phyloP scores from a whole-genome alignment of 495 filamentous ascomycete species.

The Talaromyces nanjingensis region DNA sequence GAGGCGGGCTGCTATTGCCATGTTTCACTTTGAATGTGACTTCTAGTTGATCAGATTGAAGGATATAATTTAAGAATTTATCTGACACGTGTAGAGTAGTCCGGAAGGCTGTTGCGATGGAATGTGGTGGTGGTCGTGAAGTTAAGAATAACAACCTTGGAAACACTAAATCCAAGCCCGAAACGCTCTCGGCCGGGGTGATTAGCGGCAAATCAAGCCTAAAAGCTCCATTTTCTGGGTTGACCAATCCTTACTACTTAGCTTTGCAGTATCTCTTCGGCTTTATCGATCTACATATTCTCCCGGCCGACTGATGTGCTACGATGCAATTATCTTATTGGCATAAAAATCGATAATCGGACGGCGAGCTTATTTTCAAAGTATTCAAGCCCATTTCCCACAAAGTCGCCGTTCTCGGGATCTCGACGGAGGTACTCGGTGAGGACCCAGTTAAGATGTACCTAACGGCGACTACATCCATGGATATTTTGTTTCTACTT shows the following conservation, averaged over 20 bases:
- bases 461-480: neutral
- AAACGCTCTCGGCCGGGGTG: neutral
- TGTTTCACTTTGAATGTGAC: neutral
- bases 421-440: neutral
- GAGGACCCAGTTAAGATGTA: too few species aligned
- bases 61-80: neutral
- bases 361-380: neutral
- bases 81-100: neutral
- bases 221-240: neutral
- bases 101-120: neutral
- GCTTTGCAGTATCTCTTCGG: neutral
- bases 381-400: neutral
- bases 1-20: constrained; percentile 7
- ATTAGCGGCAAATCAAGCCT: neutral
- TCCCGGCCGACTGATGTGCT: neutral
- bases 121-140: neutral
- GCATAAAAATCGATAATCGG: neutral
- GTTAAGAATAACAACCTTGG: neutral
- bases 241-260: neutral
- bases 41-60: neutral
- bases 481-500: neutral
- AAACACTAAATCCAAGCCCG: neutral
- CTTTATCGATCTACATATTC: neutral
- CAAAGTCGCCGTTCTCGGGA: neutral
- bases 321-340: neutral